Conservation (phyloP, 1,284 basidiomycete species). For the Pseudozyma sp. region DNA sequence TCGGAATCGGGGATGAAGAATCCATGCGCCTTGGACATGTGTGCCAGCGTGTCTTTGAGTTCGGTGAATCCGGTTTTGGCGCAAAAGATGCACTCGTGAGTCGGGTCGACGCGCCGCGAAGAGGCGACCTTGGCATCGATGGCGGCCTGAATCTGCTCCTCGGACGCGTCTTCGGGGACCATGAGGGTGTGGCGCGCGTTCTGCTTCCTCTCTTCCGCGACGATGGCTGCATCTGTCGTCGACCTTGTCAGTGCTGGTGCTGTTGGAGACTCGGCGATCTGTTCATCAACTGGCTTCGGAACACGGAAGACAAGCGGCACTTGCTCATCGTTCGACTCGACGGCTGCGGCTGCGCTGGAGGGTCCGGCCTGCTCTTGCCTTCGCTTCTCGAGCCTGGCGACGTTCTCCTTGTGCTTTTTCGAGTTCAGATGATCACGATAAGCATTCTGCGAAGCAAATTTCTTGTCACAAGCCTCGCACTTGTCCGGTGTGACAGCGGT, state of each 20-base stretch:
- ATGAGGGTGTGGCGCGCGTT: constrained; percentile 39
- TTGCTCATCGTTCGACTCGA: constrained; percentile 23
- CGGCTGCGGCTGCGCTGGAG: neutral
- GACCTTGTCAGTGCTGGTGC: constrained; percentile 11
- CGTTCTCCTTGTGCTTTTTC: constrained; percentile 88
- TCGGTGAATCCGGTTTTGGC: constrained; percentile 73
- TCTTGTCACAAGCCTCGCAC: constrained; percentile 75
- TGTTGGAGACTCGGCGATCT: constrained; percentile 3
- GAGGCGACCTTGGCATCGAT: constrained; percentile 62
- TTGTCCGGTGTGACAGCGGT: constrained; percentile 28
- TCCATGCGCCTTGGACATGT: constrained; percentile 89
- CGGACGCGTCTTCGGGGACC: constrained; percentile 52
- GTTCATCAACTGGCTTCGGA: constrained; percentile 21
- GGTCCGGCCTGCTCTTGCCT: constrained; percentile 4
- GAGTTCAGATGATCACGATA: constrained; percentile 88
- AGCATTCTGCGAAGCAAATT: constrained; percentile 88
- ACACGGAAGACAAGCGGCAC: constrained; percentile 47
- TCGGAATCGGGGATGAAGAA: constrained; percentile 97
- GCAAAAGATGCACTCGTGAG: constrained; percentile 80
- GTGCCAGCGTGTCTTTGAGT: constrained; percentile 79
- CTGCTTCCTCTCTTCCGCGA: constrained; percentile 34
- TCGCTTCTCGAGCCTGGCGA: constrained; percentile 71
- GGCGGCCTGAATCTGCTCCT: constrained; percentile 61
- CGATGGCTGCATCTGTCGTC: constrained; percentile 17
- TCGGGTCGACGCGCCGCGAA: constrained; percentile 60